Evolutionary conservation across 306 rosid species (phyloP), one percentile per base, ranked within the genome.

Genomic region (Trichosanthes truncata): DNA sequence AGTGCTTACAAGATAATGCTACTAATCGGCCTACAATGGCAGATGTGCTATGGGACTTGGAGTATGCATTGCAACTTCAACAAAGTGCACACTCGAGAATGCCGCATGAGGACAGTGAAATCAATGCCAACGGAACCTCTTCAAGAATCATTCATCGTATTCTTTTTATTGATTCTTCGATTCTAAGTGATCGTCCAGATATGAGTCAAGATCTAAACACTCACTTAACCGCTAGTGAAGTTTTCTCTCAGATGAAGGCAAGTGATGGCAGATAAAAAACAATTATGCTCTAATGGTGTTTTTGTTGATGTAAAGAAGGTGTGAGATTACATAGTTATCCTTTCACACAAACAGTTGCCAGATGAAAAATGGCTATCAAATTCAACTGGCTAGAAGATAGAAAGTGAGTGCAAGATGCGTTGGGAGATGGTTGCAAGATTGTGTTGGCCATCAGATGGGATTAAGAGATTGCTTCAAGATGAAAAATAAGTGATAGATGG

Each of bases 1-100:
- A 83, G 73, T 88, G 93, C 65, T 74, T 85, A 84, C 82, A 82
- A 36, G 84, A 83, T 0, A 84, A 85, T 36, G 77, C 84, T 26
- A 31, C 13, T n/a, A 84, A 86, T 52, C 65, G 90, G 85, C 89
- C 90, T 5, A 51, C 84, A 56, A 88, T 90, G 91, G 80, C 41
- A 1, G 88, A 90, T 80, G 91, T 90, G 40, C 43, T 83, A 11
- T 88, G 93, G 93, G 91, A 88, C 73, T 77, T 88, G 78, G 91
- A 88, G 79, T 88, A 86, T 59, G 81, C 89, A 4, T 78, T 86
- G 57, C 90, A 84, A 86, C 91, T 90, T 77, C 89, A 90, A 69
- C 87, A 82, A 77, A 83, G 77, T 1, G 43, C 85, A 53, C 80
- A 7, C 57, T 63, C 23, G 3, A 79, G 83, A 82, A 84, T 82